Evolutionary conservation across 2,329 filamentous ascomycete species (phyloP).

Genomic region (Fusarium albidum): DNA sequence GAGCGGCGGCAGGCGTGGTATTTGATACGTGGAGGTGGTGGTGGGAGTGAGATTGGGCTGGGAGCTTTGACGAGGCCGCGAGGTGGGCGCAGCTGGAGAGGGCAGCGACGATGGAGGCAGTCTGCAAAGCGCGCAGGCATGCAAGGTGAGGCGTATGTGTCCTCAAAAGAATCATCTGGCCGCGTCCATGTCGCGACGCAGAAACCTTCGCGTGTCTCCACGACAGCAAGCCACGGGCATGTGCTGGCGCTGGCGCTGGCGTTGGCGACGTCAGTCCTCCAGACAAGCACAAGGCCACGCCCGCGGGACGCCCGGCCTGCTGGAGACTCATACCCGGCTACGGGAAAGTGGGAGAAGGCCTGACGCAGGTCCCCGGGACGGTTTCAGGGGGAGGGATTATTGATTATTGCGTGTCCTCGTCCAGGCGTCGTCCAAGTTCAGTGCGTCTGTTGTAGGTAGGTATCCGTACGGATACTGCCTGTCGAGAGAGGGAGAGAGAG

Average conservation of each 20-base stretch:
- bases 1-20: constrained; percentile 19
- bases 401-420: constrained; percentile 13
- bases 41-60: constrained; percentile 1
- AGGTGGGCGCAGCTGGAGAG: constrained; percentile 39
- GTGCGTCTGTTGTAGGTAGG: neutral
- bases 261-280: constrained; percentile 41
- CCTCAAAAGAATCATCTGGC: constrained; percentile 36
- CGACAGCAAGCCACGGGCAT: constrained; percentile 28
- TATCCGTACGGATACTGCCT: too few relatives aligned
- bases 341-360: constrained; percentile 30
- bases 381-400: constrained; percentile 1
- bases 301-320: constrained; percentile 42
- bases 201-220: constrained; percentile 26
- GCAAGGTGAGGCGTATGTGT: constrained; percentile 35
- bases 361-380: neutral
- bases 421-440: neutral
- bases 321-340: constrained; percentile 44
- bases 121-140: constrained; percentile 34
- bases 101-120: constrained; percentile 36
- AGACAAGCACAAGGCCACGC: constrained; percentile 39
- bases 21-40: constrained; percentile 26
- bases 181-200: constrained; percentile 33
- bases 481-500: too few relatives aligned
- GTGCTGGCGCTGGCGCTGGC: constrained; percentile 19
- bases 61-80: constrained; percentile 31